Conservation (phyloP, 2,329 filamentous ascomycete species). For the Monosporascus sp. region DNA sequence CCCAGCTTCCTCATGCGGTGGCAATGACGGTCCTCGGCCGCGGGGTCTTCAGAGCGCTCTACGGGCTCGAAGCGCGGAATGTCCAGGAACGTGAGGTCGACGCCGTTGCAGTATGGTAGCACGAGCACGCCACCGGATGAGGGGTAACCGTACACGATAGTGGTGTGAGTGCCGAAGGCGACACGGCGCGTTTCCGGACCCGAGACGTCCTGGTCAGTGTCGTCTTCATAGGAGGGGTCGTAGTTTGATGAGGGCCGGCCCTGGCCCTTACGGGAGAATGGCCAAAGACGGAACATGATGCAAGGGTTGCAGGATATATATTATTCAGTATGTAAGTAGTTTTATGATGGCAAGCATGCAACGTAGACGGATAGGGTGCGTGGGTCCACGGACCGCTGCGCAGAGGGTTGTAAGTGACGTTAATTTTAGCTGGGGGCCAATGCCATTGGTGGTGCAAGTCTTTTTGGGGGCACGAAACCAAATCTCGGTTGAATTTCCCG, state of each 20-base stretch:
- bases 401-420: too few species aligned
- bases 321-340: too few species aligned
- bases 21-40: constrained; percentile 9
- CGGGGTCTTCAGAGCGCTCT: constrained; percentile 5
- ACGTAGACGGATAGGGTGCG: too few species aligned
- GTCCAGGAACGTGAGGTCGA: constrained; percentile 9
- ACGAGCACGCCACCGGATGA: constrained; percentile 5
- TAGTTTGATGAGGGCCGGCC: neutral
- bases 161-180: neutral
- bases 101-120: constrained; percentile 8
- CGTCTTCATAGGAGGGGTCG: neutral
- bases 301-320: too few species aligned
- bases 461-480: too few species aligned
- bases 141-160: constrained; percentile 5
- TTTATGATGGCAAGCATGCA: too few species aligned
- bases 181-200: neutral
- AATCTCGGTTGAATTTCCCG: too few species aligned
- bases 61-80: constrained; percentile 6
- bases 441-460: too few species aligned
- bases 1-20: constrained; percentile 6
- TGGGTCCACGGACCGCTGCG: too few species aligned
- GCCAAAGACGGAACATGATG: constrained; percentile 3
- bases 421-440: too few species aligned
- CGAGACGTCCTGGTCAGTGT: neutral
- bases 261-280: neutral